These are phyloP conservation scores for Rhynchosporium graminicola DNA, from an alignment of 2,329 filamentous ascomycete genomes.

Conservation along the genomic window DNA sequence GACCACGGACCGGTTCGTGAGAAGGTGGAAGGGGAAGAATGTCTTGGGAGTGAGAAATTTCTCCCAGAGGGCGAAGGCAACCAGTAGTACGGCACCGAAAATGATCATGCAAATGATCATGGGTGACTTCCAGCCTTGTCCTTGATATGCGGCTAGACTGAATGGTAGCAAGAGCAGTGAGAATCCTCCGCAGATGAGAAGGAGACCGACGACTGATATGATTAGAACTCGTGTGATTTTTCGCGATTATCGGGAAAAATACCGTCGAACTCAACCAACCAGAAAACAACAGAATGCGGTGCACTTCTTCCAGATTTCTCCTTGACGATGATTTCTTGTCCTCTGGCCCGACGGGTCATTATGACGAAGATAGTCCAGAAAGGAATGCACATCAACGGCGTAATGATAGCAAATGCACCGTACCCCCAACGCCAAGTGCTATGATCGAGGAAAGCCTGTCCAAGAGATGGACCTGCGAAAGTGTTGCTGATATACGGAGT, in stretches of 20 bases:
- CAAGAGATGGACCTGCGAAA: constrained; percentile 61
- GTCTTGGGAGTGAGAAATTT: constrained; percentile 55
- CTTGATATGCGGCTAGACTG: constrained; percentile 49
- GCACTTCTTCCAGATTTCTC: constrained; percentile 48
- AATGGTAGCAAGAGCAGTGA: constrained; percentile 70
- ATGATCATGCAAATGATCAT: constrained; percentile 54
- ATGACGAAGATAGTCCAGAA: constrained; percentile 51
- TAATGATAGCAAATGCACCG: constrained; percentile 65
- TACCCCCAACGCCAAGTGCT: constrained; percentile 69
- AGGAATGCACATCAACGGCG: constrained; percentile 62
- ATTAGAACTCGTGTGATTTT: background rate
- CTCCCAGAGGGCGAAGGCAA: constrained; percentile 59
- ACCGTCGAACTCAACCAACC: constrained; percentile 57
- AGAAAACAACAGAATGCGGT: constrained; percentile 51
- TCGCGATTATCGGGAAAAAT: background rate
- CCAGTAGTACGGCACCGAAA: constrained; percentile 57
- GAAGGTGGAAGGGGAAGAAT: constrained; percentile 56
- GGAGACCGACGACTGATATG: constrained; percentile 52
- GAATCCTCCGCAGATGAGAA: constrained; percentile 62
- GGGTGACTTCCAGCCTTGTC: constrained; percentile 29
- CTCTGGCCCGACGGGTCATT: constrained; percentile 61
- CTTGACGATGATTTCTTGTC: constrained; percentile 49
- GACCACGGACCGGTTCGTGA: constrained; percentile 51
- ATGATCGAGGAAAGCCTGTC: constrained; percentile 53
- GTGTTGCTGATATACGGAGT: constrained; percentile 68